Evolutionary conservation across 768 basidiomycete species (phyloP).

Genomic region (Pleurotus salmoneostramineus): DNA sequence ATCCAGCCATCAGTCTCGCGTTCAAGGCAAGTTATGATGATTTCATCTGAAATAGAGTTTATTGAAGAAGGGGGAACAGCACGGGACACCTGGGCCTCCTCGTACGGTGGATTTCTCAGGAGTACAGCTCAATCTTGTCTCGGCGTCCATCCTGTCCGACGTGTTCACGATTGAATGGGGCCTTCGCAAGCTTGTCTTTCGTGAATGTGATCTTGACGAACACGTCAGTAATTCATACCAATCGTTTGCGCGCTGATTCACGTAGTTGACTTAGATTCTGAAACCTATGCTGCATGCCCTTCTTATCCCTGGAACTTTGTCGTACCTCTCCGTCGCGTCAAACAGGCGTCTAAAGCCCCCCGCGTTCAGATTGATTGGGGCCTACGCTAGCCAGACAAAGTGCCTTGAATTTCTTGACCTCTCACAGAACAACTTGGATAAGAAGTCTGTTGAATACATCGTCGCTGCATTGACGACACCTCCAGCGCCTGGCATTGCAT

Average conservation of each 20-base stretch:
- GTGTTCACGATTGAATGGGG: constrained; percentile 94
- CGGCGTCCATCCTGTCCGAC: constrained; percentile 83
- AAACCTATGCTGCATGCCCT: constrained; percentile 91
- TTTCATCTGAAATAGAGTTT: not conserved
- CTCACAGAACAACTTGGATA: constrained; percentile 82
- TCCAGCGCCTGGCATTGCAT: constrained; percentile 59
- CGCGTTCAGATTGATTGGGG: constrained; percentile 77
- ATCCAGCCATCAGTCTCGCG: constrained; percentile 60
- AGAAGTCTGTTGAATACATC: constrained; percentile 79
- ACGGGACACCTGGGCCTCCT: constrained; percentile 50
- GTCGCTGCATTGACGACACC: constrained; percentile 59
- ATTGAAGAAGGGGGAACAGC: constrained; percentile 26
- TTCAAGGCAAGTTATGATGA: constrained; percentile 53
- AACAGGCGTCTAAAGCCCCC: constrained; percentile 75
- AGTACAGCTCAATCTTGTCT: constrained; percentile 63
- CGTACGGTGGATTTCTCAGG: constrained; percentile 79
- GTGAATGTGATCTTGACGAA: constrained; percentile 86
- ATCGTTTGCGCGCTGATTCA: constrained; percentile 6
- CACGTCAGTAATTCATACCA: constrained; percentile 41
- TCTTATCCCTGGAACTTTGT: constrained; percentile 76
- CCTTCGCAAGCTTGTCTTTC: constrained; percentile 75
- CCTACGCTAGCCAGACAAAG: constrained; percentile 76
- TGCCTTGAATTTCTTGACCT: constrained; percentile 85
- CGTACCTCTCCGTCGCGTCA: constrained; percentile 81
- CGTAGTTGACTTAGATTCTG: constrained; percentile 45